phyloP scores from a whole-genome alignment of 441 rosid species.

The Eruca vesicaria region DNA sequence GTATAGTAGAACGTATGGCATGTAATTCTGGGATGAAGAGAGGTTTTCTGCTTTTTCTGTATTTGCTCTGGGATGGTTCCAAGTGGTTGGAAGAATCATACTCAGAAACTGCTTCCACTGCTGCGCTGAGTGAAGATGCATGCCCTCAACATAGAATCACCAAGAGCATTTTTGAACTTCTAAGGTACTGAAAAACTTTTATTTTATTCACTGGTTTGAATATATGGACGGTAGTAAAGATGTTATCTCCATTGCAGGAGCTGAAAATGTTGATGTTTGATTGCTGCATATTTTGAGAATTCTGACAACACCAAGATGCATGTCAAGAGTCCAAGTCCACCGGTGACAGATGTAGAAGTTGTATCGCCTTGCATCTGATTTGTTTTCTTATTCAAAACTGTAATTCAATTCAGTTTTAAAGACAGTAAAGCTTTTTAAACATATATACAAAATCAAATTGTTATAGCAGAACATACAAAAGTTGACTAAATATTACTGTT shows the following conservation, averaged over 20 bases:
- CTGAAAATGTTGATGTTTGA: slow-evolving; percentile 6
- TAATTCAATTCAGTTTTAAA: neutral
- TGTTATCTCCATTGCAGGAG: slow-evolving; percentile 6
- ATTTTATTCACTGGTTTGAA: neutral
- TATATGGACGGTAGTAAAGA: neutral
- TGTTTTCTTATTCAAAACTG: neutral
- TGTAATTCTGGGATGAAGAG: slow-evolving; percentile 45
- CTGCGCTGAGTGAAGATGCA: slow-evolving; percentile 19
- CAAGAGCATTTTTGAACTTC: neutral
- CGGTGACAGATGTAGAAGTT: neutral
- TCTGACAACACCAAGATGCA: slow-evolving; percentile 2
- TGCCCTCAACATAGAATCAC: neutral
- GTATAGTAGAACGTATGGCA: slow-evolving; percentile 77
- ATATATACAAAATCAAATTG: neutral
- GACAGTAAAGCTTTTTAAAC: neutral
- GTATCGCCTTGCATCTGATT: neutral
- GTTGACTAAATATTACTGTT: neutral
- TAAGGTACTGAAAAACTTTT: slow-evolving; percentile 5
- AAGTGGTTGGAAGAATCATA: slow-evolving; percentile 7
- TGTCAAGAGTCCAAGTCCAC: slow-evolving; percentile 1
- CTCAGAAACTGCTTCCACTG: neutral
- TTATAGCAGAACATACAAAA: neutral
- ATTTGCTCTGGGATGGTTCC: slow-evolving; percentile 13
- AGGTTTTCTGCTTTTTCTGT: slow-evolving; percentile 21
- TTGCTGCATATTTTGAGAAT: neutral